phyloP scores from a whole-genome alignment of 257 asterid genomes.

The Lantana camara region DNA sequence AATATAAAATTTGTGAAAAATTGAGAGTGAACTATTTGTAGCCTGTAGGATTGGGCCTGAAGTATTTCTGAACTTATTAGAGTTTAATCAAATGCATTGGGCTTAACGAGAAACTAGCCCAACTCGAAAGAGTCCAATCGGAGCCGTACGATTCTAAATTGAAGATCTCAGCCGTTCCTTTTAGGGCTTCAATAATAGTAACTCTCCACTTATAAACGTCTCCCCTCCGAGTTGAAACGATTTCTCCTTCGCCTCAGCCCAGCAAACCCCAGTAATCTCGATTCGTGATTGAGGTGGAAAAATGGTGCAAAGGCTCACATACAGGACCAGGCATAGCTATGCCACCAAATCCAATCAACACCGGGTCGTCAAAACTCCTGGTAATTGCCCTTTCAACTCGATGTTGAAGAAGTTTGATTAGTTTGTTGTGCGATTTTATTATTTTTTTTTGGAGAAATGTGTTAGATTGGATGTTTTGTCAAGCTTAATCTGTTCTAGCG shows the following conservation, averaged over 20 bases:
- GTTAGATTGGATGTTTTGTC: background rate
- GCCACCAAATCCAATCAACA: conserved; percentile 91
- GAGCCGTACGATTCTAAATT: background rate
- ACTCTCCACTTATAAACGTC: conserved; percentile 1
- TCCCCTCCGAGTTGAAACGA: background rate
- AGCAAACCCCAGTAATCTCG: conserved; percentile 1
- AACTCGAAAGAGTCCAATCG: background rate
- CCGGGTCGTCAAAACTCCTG: conserved; percentile 83
- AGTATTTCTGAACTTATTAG: no score
- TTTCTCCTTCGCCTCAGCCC: conserved; percentile 29
- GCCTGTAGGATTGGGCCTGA: no score
- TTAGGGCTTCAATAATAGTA: conserved; percentile 21
- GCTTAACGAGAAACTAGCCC: background rate
- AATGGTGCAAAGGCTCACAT: conserved; percentile 84
- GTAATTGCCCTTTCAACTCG: conserved; percentile 31
- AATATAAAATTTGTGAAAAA: no score
- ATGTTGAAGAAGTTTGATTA: background rate
- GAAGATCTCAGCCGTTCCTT: conserved; percentile 18
- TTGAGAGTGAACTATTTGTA: no score
- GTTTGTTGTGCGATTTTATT: background rate
- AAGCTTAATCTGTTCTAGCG: background rate
- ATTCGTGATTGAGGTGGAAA: conserved; percentile 16
- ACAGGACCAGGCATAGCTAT: conserved; percentile 75
- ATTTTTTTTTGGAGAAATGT: background rate
- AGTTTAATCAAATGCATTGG: background rate